Evolutionary conservation across 768 basidiomycete species (phyloP), one percentile per base, ranked within the genome.

Genomic region (Lactarius akahatsu): DNA sequence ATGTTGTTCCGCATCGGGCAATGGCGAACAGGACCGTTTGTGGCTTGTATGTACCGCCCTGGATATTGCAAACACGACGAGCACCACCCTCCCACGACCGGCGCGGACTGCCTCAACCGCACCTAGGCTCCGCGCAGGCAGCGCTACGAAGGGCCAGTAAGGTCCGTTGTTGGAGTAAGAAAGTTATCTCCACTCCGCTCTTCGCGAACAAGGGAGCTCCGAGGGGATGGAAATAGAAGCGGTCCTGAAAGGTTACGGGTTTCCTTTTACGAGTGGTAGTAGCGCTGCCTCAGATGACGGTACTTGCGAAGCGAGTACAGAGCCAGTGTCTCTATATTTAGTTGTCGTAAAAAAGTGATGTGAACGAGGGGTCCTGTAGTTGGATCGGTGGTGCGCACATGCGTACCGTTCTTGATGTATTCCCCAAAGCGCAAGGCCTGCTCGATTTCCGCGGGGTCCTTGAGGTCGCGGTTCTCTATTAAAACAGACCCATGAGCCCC

Each of bases 271-370:
- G 57, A 43, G 26, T 40, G 41, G 9, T 64, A 62, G 73, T 94
- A 94, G 80, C 87, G 86, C 64, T 87, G 81, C 73, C 85, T 89
- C 68, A 94, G 77, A 73, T 92, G 84, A 56, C 92, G 85, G 71
- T 94, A 94, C 76, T 94, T 94, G 69, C 89, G 83, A 54, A 94
- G 77, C 1, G 90, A 87, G 72, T 94, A 94, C 26, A 94, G 76
- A 0, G 92, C 91, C 54, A 94, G 79, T 0, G 91, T 93, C 78
- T 94, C 92, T 60, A 36, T 28, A 18, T 50, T 50, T 50, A 26
- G 47, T 26, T 26, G 47, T 11, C 23, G 4, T 23, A 5, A 4
- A 3, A 50, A 26, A 13, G 26, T 36, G 60, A 40, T 40, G 57
- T 20, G 8, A 43, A 61, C 23, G 59, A 59, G 36, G 36, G 13